Evolutionary conservation across 208 protist species (phyloP), one percentile per base, ranked within the genome.

Genomic region (Trypanosoma boissoni): DNA sequence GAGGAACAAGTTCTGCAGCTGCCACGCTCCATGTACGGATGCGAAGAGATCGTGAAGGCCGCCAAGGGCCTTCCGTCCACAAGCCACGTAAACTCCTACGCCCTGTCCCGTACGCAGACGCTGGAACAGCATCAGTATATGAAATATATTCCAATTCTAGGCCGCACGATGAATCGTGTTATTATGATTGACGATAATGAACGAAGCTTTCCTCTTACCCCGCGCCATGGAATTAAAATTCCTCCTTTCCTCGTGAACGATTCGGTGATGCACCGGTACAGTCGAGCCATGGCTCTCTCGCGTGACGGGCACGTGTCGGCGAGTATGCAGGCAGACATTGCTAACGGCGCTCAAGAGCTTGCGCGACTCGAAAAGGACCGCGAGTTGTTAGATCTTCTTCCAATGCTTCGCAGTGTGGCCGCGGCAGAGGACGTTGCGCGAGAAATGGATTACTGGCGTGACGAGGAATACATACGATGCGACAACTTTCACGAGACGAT

Each of bases 141-240:
- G 88, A 95, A 95, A 55, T 95, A 86, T 56, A 53, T 95, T 24
- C 88, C 88, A n/a, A 82, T 95, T 70, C 62, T 88, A 6, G 88
- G 88, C n/a, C 71, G 88, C 0, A 74, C 79, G 20, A 56, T 88
- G 60, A 58, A 68, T 43, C 52, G 64, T 20, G 72, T 81, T 18
- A 69, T 95, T 27, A 89, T 95, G 75, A 24, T 95, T 6, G 88
- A 95, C 57, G 88, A 95, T 65, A 95, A 91, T 57, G 85, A 86
- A 34, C 76, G 88, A 31, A 95, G 88, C 61, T 95, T 95, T 53
- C 88, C 88, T 0, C 78, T 95, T 34, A 82, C 72, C 3, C 88
- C 88, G 28, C 84, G 88, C 34, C 78, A 90, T 59, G 84, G 74
- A 48, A 77, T 95, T 28, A 77, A 80, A 39, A 81, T 95, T 36